Percentiles rank a stretch among this genome's conserved stretches.
These are phyloP conservation scores for Aspergillus brunneoviolaceus DNA, from an alignment of 2,329 filamentous ascomycete genomes.

Conservation along the genomic window DNA sequence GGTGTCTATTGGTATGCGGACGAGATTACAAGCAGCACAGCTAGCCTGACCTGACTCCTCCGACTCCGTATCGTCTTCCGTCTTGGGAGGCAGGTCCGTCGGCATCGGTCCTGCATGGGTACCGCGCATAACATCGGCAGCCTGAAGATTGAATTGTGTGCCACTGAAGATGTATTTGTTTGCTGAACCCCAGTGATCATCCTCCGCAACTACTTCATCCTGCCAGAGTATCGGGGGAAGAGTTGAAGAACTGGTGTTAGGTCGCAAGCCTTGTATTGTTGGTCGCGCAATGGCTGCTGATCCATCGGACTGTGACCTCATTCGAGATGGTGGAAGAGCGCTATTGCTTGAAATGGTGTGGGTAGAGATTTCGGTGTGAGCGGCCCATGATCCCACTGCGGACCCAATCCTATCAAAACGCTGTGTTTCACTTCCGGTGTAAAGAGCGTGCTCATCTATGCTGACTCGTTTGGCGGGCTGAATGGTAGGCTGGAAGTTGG, in stretches of 20 bases:
- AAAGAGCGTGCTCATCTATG: conserved; percentile 32
- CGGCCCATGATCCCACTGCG: conserved; percentile 14
- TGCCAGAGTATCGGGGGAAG: conserved; percentile 37
- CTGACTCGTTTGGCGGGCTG: conserved; percentile 30
- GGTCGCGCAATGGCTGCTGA: conserved; percentile 40
- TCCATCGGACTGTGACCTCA: conserved; percentile 45
- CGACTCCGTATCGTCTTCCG: conserved; percentile 27
- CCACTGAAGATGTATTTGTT: conserved; percentile 13
- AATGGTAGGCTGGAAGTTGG: conserved; percentile 33
- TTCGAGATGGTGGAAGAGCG: conserved; percentile 33
- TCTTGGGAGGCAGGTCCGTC: conserved; percentile 23
- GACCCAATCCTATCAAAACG: conserved; percentile 25
- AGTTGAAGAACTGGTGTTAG: conserved; percentile 41
- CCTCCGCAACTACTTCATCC: conserved; percentile 24
- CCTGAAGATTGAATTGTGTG: conserved; percentile 8
- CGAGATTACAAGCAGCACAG: conserved; percentile 59
- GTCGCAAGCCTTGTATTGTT: conserved; percentile 34
- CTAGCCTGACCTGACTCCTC: conserved; percentile 42
- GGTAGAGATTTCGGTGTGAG: conserved; percentile 19
- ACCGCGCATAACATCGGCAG: conserved; percentile 7
- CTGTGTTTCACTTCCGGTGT: conserved; percentile 24
- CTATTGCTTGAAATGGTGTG: conserved; percentile 19
- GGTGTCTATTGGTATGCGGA: conserved; percentile 52
- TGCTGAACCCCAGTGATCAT: conserved; percentile 14
- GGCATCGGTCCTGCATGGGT: conserved; percentile 12